These are phyloP conservation scores for Aotearoamyces nothofagi DNA, from an alignment of 2,329 filamentous ascomycete genomes.

Conservation along the genomic window DNA sequence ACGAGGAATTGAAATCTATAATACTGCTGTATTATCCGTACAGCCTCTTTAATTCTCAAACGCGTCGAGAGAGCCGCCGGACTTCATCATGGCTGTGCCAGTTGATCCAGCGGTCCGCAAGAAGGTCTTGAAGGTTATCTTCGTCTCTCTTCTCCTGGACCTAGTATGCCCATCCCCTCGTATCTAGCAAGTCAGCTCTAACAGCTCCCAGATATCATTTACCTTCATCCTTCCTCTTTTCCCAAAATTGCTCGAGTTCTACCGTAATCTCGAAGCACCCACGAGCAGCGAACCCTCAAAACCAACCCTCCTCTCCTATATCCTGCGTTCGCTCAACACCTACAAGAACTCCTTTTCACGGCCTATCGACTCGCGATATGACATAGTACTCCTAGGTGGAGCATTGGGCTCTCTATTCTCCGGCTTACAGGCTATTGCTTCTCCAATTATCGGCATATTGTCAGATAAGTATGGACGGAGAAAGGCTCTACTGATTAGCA, in stretches of 20 bases:
- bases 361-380: slow-evolving; percentile 91
- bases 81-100: slow-evolving; percentile 14
- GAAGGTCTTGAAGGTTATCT: slow-evolving; percentile 73
- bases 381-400: slow-evolving; percentile 88
- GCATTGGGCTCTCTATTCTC: slow-evolving; percentile 86
- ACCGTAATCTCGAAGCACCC: slow-evolving; percentile 65
- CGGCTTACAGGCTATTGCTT: slow-evolving; percentile 80
- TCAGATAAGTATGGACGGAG: slow-evolving; percentile 82
- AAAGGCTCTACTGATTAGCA: slow-evolving; percentile 75
- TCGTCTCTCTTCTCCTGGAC: slow-evolving; percentile 79
- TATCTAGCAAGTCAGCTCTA: not conserved
- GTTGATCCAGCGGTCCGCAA: slow-evolving; percentile 48
- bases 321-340: slow-evolving; percentile 72
- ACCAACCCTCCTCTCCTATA: slow-evolving; percentile 59
- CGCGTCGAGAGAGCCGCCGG: too few relatives aligned
- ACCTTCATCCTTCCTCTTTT: slow-evolving; percentile 97
- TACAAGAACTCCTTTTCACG: slow-evolving; percentile 90
- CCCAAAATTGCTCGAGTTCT: slow-evolving; percentile 89
- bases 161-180: slow-evolving; percentile 39
- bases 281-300: slow-evolving; percentile 21
- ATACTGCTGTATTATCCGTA: too few relatives aligned
- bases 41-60: too few relatives aligned
- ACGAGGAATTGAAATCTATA: too few relatives aligned
- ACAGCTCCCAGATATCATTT: slow-evolving; percentile 66
- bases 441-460: slow-evolving; percentile 75